Percentiles rank a stretch among this genome's conserved stretches.
Conservation (phyloP, 768 basidiomycete species). For the Mycena pura region DNA sequence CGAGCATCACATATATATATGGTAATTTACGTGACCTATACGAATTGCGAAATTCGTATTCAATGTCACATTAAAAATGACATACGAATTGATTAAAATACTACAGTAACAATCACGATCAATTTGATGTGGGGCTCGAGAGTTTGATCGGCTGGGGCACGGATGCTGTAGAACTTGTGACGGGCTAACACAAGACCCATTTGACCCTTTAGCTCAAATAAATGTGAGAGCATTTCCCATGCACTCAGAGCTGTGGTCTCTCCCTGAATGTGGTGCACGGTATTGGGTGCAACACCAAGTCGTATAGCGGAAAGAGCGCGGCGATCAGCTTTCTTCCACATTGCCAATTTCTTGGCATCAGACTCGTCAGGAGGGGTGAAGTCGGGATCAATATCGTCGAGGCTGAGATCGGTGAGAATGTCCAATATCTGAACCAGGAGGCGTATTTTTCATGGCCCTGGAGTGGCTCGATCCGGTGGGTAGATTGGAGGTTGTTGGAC, state of each 20-base stretch:
- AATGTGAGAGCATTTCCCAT: background rate
- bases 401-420: background rate
- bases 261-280: background rate
- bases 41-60: too few relatives aligned
- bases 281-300: background rate
- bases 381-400: background rate
- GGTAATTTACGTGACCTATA: too few relatives aligned
- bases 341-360: background rate
- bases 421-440: background rate
- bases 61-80: too few relatives aligned
- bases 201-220: constrained; percentile 1
- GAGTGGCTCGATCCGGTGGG: background rate
- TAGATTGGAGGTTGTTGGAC: too few relatives aligned
- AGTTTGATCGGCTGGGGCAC: background rate
- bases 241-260: background rate
- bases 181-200: background rate
- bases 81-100: too few relatives aligned
- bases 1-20: too few relatives aligned
- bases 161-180: background rate
- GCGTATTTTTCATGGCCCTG: background rate
- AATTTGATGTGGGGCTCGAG: background rate
- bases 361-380: background rate
- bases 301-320: background rate
- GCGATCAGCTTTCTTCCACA: background rate
- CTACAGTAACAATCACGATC: too few relatives aligned